These are phyloP conservation scores for Dictyostelium intermedium DNA, from an alignment of 78 protist species.

Conservation along the genomic window DNA sequence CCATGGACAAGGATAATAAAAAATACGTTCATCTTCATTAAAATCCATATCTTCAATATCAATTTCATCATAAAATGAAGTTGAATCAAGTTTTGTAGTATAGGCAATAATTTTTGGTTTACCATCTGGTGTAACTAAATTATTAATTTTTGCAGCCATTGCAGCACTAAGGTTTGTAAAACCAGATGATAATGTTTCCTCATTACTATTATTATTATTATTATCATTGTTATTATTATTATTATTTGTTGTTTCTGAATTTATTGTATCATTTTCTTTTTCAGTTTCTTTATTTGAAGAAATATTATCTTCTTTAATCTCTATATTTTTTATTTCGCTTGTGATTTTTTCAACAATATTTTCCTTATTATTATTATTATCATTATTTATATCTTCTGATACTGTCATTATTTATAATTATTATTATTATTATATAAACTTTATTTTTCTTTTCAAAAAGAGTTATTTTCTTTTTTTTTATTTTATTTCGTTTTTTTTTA, in stretches of 20 bases:
- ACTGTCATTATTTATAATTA: not conserved
- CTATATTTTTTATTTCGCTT: not conserved
- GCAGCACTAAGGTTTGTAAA: not conserved
- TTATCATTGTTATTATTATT: not conserved
- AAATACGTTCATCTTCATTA: slow-evolving; percentile 68
- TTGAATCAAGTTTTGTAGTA: not conserved
- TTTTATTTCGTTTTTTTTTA: not conserved
- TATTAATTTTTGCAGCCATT: not conserved
- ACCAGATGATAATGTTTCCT: not conserved
- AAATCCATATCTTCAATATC: slow-evolving; percentile 83
- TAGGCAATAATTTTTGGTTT: not conserved
- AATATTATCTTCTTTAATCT: not conserved
- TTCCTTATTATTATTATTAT: not conserved
- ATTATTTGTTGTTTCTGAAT: not conserved
- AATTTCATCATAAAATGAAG: slow-evolving; percentile 74
- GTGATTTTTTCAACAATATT: not conserved
- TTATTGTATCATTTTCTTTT: not conserved
- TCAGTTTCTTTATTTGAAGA: not conserved
- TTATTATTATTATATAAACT: not conserved
- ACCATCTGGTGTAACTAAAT: not conserved
- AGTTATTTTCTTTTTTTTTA: not conserved
- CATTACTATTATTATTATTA: not conserved
- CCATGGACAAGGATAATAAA: slow-evolving; percentile 84
- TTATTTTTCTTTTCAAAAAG: not conserved
- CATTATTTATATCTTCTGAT: not conserved